A percentile compares a stretch with the other conserved stretches of the same genome.
phyloP scores from a whole-genome alignment of 225 moss, liverwort and hornwort species.

The Antitrichia curtipendula region DNA sequence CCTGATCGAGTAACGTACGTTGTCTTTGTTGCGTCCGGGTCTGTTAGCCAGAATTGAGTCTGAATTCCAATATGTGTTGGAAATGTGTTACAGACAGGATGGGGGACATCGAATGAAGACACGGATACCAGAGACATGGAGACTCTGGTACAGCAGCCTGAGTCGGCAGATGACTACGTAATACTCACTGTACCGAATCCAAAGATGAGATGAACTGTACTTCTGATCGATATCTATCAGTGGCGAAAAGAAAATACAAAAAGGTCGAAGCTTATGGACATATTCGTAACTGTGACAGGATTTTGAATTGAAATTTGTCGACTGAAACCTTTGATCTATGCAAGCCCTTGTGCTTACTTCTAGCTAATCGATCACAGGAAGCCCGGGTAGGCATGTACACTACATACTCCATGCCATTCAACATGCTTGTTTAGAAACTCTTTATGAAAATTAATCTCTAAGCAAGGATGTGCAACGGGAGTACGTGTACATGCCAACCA shows the following conservation, averaged over 20 bases:
- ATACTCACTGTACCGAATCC: background rate
- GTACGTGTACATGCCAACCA: background rate
- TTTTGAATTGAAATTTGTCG: background rate
- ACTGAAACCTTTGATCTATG: background rate
- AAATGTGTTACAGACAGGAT: background rate
- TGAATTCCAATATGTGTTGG: background rate
- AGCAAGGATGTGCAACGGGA: background rate
- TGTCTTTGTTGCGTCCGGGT: background rate
- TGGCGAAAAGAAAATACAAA: background rate
- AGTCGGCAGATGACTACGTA: conserved; percentile 15
- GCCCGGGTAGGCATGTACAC: background rate
- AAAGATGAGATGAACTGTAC: background rate
- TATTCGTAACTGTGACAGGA: background rate
- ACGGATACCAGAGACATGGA: conserved; percentile 1
- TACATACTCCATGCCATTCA: background rate
- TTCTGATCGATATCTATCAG: background rate
- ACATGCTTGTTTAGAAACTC: background rate
- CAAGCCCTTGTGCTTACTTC: background rate
- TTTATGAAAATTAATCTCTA: background rate
- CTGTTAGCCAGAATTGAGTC: background rate
- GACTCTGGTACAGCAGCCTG: background rate
- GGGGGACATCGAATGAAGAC: background rate
- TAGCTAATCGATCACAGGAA: background rate
- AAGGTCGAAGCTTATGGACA: background rate
- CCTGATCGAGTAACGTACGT: background rate